Conservation (phyloP, 768 basidiomycete species). For the Chiua virens region DNA sequence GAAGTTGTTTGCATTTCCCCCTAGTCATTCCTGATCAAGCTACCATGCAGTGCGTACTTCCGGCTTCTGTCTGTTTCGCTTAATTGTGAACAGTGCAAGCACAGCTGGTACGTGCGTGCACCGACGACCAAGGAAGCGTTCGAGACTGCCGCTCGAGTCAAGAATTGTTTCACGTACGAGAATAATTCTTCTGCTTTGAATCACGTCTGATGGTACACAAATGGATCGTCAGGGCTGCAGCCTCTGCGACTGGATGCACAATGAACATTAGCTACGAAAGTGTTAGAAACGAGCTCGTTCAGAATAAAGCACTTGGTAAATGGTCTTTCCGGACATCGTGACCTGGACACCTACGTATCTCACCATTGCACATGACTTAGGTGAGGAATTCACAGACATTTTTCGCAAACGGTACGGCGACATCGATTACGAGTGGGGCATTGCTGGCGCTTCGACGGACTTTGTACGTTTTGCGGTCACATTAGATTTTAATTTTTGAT, state of each 20-base stretch:
- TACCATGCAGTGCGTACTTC: constrained; percentile 57
- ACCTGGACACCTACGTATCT: background rate
- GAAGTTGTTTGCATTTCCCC: background rate
- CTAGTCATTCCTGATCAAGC: constrained; percentile 83
- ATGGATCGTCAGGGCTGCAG: constrained; percentile 50
- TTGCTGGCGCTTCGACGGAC: constrained; percentile 74
- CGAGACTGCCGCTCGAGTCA: constrained; percentile 58
- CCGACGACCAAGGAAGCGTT: constrained; percentile 62
- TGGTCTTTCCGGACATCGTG: background rate
- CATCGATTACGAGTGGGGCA: constrained; percentile 64
- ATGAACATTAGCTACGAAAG: constrained; percentile 40
- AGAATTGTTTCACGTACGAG: constrained; percentile 68
- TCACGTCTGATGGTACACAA: background rate
- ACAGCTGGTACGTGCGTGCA: constrained; percentile 71
- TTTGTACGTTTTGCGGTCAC: constrained; percentile 52
- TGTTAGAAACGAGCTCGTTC: constrained; percentile 55
- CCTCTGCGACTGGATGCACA: constrained; percentile 63
- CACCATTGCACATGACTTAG: constrained; percentile 33
- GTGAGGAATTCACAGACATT: constrained; percentile 61
- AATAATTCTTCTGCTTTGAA: background rate
- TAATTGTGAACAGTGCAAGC: background rate
- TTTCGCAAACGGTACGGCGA: constrained; percentile 58
- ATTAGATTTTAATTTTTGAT: too few relatives aligned
- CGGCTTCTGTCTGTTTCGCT: background rate
- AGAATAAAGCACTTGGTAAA: constrained; percentile 63